Evolutionary conservation across 805 yeast species (phyloP).

Genomic region (Kuraishia floccosa): DNA sequence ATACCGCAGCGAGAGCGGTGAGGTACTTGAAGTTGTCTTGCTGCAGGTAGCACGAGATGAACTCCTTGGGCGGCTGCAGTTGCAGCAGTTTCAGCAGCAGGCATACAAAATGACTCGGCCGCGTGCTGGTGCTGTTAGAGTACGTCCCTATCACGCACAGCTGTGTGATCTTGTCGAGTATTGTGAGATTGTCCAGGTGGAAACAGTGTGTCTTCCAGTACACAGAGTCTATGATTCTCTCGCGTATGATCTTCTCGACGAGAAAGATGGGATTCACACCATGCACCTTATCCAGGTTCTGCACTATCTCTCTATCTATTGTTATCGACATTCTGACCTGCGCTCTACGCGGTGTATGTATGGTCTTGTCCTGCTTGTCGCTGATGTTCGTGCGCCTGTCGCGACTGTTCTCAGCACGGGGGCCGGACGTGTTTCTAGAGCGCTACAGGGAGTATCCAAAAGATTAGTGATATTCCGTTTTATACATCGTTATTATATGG

Average conservation of each 20-base stretch:
- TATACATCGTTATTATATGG: too few species aligned
- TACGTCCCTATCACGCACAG: conserved; percentile 38
- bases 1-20: conserved; percentile 59
- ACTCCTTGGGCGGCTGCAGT: conserved; percentile 53
- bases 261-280: conserved; percentile 37
- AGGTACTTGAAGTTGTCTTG: conserved; percentile 73
- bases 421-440: too few species aligned
- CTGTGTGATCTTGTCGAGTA: conserved; percentile 35
- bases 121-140: conserved; percentile 24
- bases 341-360: too few species aligned
- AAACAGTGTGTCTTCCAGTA: conserved; percentile 51
- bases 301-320: conserved; percentile 23
- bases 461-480: too few species aligned
- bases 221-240: conserved; percentile 40
- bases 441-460: too few species aligned
- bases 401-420: too few species aligned
- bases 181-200: conserved; percentile 25
- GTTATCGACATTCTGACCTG: conserved; percentile 7
- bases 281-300: conserved; percentile 17
- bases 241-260: conserved; percentile 48
- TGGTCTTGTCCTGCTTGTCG: too few species aligned
- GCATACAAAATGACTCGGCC: conserved; percentile 69
- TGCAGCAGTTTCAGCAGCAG: conserved; percentile 69
- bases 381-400: too few species aligned
- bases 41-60: conserved; percentile 37